A percentile compares a stretch with the other conserved stretches of the same genome.
These are phyloP conservation scores for Inga leiocalycina DNA, from an alignment of 306 rosid species.

Conservation along the genomic window DNA sequence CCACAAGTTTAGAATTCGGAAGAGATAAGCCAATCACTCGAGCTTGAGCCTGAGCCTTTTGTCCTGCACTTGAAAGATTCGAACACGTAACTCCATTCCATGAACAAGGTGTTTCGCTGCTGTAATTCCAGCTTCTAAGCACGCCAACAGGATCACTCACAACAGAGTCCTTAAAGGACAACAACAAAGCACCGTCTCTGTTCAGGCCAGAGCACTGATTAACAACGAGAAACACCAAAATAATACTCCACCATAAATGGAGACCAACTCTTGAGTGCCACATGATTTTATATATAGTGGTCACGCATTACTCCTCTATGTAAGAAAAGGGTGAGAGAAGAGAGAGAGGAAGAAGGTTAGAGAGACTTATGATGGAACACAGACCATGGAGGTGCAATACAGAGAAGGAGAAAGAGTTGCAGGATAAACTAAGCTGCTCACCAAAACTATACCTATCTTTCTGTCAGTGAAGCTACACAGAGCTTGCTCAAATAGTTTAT, in stretches of 20 bases:
- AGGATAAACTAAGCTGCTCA: constrained; percentile 52
- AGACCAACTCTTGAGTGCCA: constrained; percentile 29
- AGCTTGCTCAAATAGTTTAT: constrained; percentile 40
- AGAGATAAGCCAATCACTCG: constrained; percentile 59
- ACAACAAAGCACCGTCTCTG: constrained; percentile 69
- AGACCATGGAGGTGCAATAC: neutral
- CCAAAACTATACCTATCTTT: constrained; percentile 35
- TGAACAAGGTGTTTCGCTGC: constrained; percentile 66
- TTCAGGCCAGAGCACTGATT: constrained; percentile 47
- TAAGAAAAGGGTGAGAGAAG: constrained; percentile 15
- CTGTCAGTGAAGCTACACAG: neutral
- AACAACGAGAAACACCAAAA: constrained; percentile 26
- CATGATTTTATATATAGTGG: constrained; percentile 48
- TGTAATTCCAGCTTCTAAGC: constrained; percentile 60
- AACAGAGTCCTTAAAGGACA: constrained; percentile 65
- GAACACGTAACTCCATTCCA: constrained; percentile 79
- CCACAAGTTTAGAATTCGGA: constrained; percentile 63
- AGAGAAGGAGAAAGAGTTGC: neutral
- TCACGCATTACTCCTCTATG: constrained; percentile 43
- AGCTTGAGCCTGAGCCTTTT: neutral
- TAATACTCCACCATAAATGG: constrained; percentile 40
- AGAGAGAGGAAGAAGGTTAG: neutral
- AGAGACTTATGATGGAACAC: constrained; percentile 48
- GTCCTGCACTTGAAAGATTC: neutral
- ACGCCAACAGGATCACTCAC: constrained; percentile 61